phyloP scores from a whole-genome alignment of 768 basidiomycete species.

The Pulveroboletus sp. region DNA sequence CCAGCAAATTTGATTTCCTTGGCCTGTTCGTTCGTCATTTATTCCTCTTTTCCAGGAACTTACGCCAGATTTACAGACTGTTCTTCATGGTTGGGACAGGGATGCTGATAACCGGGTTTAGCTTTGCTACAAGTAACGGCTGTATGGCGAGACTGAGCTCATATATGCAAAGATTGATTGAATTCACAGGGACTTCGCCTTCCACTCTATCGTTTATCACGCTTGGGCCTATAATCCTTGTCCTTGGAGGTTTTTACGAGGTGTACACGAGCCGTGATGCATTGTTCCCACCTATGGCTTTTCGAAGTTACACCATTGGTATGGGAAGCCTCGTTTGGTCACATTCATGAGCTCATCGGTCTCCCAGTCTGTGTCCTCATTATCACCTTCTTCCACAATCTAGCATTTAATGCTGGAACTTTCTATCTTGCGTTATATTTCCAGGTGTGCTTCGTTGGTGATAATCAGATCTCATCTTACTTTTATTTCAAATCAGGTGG shows the following conservation, averaged over 20 bases:
- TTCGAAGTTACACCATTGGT: conserved; percentile 61
- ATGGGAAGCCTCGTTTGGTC: conserved; percentile 21
- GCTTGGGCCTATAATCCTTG: conserved; percentile 50
- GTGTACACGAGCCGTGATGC: conserved; percentile 61
- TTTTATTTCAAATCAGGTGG: conserved; percentile 44
- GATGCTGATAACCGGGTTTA: conserved; percentile 74
- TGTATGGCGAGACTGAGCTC: conserved; percentile 45
- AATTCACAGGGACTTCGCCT: conserved; percentile 54
- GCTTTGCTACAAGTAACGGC: conserved; percentile 62
- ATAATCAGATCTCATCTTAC: conserved; percentile 1
- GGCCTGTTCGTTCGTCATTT: conserved; percentile 57
- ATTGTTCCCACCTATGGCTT: conserved; percentile 63
- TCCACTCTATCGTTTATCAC: conserved; percentile 59
- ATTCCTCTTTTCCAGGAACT: conserved; percentile 14
- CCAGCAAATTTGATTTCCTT: conserved; percentile 64
- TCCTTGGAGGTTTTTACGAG: conserved; percentile 66
- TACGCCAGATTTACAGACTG: conserved; percentile 40
- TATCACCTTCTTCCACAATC: conserved; percentile 75
- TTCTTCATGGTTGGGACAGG: conserved; percentile 75
- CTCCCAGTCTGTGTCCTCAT: conserved; percentile 57
- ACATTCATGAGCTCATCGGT: conserved; percentile 7
- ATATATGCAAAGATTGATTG: conserved; percentile 10
- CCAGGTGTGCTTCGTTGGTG: conserved; percentile 48
- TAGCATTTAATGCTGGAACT: conserved; percentile 80
- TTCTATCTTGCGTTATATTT: conserved; percentile 83